Percentiles rank a stretch among this genome's conserved stretches.
Evolutionary conservation across 2,329 filamentous ascomycete genomes (phyloP).

Genomic region (Annulohypoxylon truncatum): DNA sequence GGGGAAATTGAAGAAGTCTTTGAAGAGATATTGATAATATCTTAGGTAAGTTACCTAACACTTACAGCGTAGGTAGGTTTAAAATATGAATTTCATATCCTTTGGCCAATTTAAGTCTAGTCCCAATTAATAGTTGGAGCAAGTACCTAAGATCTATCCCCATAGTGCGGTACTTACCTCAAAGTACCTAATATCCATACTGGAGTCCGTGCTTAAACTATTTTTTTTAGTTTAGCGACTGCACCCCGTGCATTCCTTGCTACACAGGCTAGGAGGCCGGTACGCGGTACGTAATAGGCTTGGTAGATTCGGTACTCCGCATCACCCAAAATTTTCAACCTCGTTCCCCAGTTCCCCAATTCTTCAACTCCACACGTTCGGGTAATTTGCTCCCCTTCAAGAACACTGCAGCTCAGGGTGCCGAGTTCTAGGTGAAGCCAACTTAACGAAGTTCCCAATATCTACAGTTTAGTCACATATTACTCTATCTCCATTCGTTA

Average conservation of each 20-base stretch:
- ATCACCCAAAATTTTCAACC: slow-evolving; percentile 23
- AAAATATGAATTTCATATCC: neutral
- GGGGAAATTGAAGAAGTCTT: neutral
- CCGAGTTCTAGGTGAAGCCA: slow-evolving; percentile 8
- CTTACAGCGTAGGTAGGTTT: neutral
- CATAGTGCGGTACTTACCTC: too few species aligned
- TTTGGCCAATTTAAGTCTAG: neutral
- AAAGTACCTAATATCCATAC: too few species aligned
- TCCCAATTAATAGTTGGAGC: neutral
- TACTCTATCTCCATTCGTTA: neutral
- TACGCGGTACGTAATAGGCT: too few species aligned
- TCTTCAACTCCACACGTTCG: slow-evolving; percentile 39
- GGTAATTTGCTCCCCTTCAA: slow-evolving; percentile 32
- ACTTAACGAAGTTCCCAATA: slow-evolving; percentile 9
- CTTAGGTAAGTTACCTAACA: slow-evolving; percentile 2
- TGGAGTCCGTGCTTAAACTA: slow-evolving; percentile 1
- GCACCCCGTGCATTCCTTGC: neutral
- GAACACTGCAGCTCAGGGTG: slow-evolving; percentile 7
- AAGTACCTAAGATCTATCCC: neutral
- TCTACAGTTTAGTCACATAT: slow-evolving; percentile 12
- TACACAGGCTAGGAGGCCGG: neutral
- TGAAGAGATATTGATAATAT: neutral
- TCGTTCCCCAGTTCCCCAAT: slow-evolving; percentile 38
- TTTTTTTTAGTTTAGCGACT: slow-evolving; percentile 16
- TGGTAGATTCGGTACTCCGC: slow-evolving; percentile 39